A percentile compares a stretch with the other conserved stretches of the same genome.
These are phyloP conservation scores for Bipolaris gigantea DNA, from an alignment of 2,329 filamentous ascomycete species.

Conservation along the genomic window DNA sequence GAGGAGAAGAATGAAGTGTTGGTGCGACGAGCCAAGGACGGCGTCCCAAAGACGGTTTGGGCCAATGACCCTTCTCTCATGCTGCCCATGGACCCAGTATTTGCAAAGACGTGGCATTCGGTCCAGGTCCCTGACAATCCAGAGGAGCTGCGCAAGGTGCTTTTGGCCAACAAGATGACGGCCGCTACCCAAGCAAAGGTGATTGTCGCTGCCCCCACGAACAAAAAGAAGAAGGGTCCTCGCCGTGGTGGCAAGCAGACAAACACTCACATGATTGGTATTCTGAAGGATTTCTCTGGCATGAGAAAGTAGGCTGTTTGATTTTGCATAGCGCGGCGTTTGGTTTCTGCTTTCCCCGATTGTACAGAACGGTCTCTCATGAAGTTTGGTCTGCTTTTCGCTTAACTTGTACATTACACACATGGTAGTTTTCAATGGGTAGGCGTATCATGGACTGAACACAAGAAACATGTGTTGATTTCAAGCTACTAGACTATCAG, in stretches of 20 bases:
- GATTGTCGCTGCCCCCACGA: conserved; percentile 57
- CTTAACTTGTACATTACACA: not conserved
- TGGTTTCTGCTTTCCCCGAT: not conserved
- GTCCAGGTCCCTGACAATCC: conserved; percentile 71
- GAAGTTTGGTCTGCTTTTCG: not conserved
- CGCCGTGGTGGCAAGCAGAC: conserved; percentile 78
- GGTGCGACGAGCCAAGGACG: conserved; percentile 88
- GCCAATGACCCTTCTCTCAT: conserved; percentile 79
- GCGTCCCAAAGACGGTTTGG: conserved; percentile 79
- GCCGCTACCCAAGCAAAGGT: conserved; percentile 81
- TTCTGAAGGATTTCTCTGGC: conserved; percentile 73
- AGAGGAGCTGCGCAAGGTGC: conserved; percentile 75
- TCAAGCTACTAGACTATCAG: too few relatives aligned
- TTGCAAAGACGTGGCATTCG: conserved; percentile 79
- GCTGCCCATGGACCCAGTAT: conserved; percentile 77
- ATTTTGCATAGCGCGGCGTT: conserved; percentile 41
- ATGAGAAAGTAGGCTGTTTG: conserved; percentile 39
- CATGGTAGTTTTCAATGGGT: not conserved
- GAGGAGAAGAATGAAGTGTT: conserved; percentile 79
- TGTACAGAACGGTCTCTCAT: not conserved
- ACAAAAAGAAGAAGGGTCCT: conserved; percentile 75
- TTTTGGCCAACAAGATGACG: conserved; percentile 77
- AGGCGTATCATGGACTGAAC: not conserved
- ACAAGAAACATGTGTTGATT: not conserved
- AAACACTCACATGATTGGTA: conserved; percentile 81